Conservation (phyloP, 352 stramenopile genomes). For the Peronospora belbahrii region DNA sequence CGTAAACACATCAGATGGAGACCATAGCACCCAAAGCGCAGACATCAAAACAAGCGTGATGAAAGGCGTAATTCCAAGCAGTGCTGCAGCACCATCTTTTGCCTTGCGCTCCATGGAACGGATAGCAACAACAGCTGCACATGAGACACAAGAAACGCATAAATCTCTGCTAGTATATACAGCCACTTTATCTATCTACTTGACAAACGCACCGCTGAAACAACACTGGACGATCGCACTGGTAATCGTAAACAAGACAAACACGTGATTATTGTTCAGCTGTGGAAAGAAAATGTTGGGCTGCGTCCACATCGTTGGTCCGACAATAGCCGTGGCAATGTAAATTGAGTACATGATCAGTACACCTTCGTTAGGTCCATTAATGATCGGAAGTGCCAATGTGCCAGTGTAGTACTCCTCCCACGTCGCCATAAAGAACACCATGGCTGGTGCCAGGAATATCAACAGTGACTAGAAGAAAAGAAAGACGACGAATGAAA, state of each 20-base stretch:
- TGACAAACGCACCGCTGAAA: constrained; percentile 46
- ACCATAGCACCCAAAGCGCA: constrained; percentile 70
- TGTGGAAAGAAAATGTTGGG: constrained; percentile 49
- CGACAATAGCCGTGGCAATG: constrained; percentile 51
- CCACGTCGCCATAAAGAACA: constrained; percentile 98
- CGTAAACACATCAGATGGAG: constrained; percentile 72
- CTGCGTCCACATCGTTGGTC: constrained; percentile 60
- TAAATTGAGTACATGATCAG: constrained; percentile 86
- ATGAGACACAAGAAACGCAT: constrained; percentile 2
- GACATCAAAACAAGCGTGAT: constrained; percentile 56
- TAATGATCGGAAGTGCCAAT: constrained; percentile 91
- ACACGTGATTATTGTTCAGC: constrained; percentile 73
- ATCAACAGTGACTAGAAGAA: constrained; percentile 72
- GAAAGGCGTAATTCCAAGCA: constrained; percentile 63
- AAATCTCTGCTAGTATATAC: neutral
- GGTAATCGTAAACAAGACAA: constrained; percentile 67
- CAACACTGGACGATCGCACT: constrained; percentile 60
- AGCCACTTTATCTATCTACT: neutral
- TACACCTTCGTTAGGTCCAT: constrained; percentile 94
- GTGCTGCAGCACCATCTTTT: constrained; percentile 49
- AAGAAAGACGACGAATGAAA: too few species aligned
- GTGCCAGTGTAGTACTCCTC: constrained; percentile 97
- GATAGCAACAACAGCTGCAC: constrained; percentile 54
- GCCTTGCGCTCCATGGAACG: constrained; percentile 49
- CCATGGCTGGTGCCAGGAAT: constrained; percentile 62